Evolutionary conservation across 1,139 yeast species (phyloP), one percentile per base, ranked within the genome.

Genomic region (Blastobotrys aristatus): DNA sequence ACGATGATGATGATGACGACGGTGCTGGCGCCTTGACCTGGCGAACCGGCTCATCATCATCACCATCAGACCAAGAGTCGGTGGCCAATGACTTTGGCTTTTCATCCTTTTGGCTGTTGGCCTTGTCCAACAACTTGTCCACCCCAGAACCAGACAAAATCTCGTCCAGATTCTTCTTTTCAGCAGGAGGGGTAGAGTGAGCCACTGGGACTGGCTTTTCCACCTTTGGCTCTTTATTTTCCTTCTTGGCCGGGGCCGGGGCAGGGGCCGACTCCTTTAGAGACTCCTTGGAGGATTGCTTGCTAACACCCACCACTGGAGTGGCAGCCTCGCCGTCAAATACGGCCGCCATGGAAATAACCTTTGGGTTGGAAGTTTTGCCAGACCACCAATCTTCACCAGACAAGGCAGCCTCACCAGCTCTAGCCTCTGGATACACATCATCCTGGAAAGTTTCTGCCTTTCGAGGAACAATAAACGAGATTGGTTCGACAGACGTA

Each of bases 381-480:
- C 97, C 97, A 26, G 66, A 68, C 50, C 82, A 75, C 84, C 89
- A 92, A 56, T 89, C 96, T 2, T 72, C 77, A 1, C 95, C 90
- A 22, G 81, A 65, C 53, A 88, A 67, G 0, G 97, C 95, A 1
- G 97, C 83, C 57, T 79, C 75, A 38, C 72, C 75, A 2, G 96
- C 82, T 31, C 94, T 94, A 33, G 94, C 87, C 64, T 85, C 95
- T 2, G 97, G 97, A 63, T 83, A 92, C 47, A 92, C 88, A 61
- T 90, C 97, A 40, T 76, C 83, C 66, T 92, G 97, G 73, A 92
- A 92, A 57, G 84, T 80, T 62, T 92, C 97, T 1, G 96, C 79
- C 64, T 90, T 82, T 73, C 97, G 80, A 54, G 98, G 98, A 49
- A 90, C 97, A 58, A 80, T 77, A 63, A 90, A 92, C 6, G 96